These are phyloP conservation scores for Scopulariopsis brevicaulis DNA, from an alignment of 2,329 filamentous ascomycete genomes.

Conservation along the genomic window DNA sequence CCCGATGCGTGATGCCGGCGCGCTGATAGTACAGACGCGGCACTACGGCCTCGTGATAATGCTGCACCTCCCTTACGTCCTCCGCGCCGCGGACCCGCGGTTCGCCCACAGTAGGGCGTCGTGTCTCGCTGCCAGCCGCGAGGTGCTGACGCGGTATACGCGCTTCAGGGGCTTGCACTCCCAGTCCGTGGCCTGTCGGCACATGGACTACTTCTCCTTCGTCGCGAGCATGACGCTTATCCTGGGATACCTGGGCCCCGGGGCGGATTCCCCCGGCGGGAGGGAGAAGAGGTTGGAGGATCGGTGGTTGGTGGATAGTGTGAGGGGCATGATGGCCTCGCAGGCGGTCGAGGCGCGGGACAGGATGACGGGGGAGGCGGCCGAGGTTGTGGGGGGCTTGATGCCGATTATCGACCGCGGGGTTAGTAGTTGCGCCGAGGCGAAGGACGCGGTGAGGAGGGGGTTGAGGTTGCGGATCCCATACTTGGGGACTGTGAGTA, in stretches of 20 bases:
- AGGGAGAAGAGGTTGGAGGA: conserved; percentile 20
- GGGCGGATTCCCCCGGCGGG: conserved; percentile 7
- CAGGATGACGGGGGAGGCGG: conserved; percentile 27
- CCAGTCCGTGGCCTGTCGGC: conserved; percentile 27
- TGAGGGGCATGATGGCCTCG: conserved; percentile 23
- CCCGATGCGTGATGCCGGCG: conserved; percentile 7
- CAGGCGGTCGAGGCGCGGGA: conserved; percentile 26
- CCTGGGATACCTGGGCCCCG: conserved; percentile 30
- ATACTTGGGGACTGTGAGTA: conserved; percentile 33
- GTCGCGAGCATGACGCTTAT: conserved; percentile 39
- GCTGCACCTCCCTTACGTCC: conserved; percentile 43
- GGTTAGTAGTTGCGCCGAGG: conserved; percentile 5
- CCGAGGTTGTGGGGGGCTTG: conserved; percentile 29
- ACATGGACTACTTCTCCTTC: conserved; percentile 39
- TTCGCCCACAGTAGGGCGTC: conserved; percentile 34
- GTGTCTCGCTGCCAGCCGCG: conserved; percentile 37
- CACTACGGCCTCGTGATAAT: conserved; percentile 38
- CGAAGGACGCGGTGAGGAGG: conserved; percentile 7
- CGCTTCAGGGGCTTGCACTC: conserved; percentile 29
- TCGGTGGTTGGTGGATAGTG: conserved; percentile 21
- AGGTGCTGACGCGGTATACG: conserved; percentile 35
- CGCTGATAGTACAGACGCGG: conserved; percentile 34
- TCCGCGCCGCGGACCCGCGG: conserved; percentile 24
- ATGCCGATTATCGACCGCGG: conserved; percentile 26
- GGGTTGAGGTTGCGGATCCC: conserved; percentile 29